These are phyloP conservation scores for Sporothrix mexicana DNA, from an alignment of 2,329 filamentous ascomycete species.

Conservation along the genomic window DNA sequence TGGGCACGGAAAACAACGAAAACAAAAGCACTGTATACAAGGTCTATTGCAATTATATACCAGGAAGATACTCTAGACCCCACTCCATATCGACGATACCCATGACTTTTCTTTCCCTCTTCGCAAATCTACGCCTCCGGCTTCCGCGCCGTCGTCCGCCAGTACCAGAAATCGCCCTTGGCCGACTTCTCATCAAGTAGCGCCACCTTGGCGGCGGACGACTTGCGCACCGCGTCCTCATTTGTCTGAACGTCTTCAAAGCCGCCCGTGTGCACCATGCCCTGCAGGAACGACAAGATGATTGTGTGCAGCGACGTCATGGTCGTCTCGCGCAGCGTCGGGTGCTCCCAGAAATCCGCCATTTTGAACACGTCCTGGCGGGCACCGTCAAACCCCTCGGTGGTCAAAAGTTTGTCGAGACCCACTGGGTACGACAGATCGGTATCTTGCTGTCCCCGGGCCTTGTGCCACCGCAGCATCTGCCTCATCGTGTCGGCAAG, in stretches of 20 bases:
- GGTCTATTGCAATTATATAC: conserved; percentile 21
- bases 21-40: conserved; percentile 18
- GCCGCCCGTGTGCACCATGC: conserved; percentile 30
- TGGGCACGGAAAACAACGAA: not conserved
- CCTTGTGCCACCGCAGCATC: conserved; percentile 15
- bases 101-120: conserved; percentile 13
- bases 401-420: not conserved
- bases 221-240: conserved; percentile 21
- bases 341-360: conserved; percentile 10
- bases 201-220: not conserved
- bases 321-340: not conserved
- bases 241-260: conserved; percentile 24
- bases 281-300: conserved; percentile 10
- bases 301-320: conserved; percentile 4
- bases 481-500: not conserved
- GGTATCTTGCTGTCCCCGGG: not conserved
- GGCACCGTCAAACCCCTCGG: not conserved
- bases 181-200: conserved; percentile 18
- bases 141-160: conserved; percentile 30
- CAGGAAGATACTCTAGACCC: not conserved
- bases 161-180: conserved; percentile 20
- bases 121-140: not conserved
- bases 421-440: not conserved
- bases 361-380: not conserved
- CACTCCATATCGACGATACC: conserved; percentile 11